phyloP scores from a whole-genome alignment of 768 basidiomycete species.

The Boletus tomentosulus region DNA sequence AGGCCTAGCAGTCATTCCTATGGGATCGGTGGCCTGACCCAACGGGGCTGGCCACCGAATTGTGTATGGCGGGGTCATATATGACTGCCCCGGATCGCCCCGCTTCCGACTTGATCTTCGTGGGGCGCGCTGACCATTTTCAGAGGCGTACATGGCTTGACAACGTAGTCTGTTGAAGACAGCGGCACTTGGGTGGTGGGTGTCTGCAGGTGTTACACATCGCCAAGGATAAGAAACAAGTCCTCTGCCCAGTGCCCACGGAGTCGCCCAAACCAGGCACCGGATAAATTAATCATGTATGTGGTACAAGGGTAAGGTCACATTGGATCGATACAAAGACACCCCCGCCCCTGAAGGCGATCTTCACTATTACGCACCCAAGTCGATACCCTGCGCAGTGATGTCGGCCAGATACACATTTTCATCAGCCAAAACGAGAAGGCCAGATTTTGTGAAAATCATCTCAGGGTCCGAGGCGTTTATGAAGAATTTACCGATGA shows the following conservation, averaged over 20 bases:
- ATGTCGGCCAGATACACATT: slow-evolving; percentile 37
- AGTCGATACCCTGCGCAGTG: slow-evolving; percentile 26
- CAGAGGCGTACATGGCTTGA: slow-evolving; percentile 14
- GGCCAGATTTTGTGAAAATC: slow-evolving; percentile 38
- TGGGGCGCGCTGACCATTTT: slow-evolving; percentile 5
- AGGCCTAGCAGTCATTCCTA: neutral
- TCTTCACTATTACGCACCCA: too few relatives aligned
- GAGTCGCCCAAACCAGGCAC: neutral
- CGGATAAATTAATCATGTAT: neutral
- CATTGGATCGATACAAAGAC: too few relatives aligned
- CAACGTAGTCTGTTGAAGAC: neutral
- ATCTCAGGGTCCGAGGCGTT: slow-evolving; percentile 34
- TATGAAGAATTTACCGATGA: slow-evolving; percentile 65
- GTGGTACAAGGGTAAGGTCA: too few relatives aligned
- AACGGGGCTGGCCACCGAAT: slow-evolving; percentile 24
- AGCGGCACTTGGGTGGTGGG: neutral
- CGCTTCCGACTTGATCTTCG: slow-evolving; percentile 11
- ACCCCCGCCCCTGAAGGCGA: too few relatives aligned
- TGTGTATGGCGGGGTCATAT: slow-evolving; percentile 21
- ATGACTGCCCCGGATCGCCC: slow-evolving; percentile 24
- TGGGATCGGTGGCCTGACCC: slow-evolving; percentile 20
- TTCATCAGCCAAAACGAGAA: slow-evolving; percentile 40
- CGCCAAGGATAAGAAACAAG: neutral
- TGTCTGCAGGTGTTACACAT: neutral
- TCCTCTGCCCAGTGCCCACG: neutral